phyloP scores from a whole-genome alignment of 176 grass and related monocot species.

The Themeda triandra region DNA sequence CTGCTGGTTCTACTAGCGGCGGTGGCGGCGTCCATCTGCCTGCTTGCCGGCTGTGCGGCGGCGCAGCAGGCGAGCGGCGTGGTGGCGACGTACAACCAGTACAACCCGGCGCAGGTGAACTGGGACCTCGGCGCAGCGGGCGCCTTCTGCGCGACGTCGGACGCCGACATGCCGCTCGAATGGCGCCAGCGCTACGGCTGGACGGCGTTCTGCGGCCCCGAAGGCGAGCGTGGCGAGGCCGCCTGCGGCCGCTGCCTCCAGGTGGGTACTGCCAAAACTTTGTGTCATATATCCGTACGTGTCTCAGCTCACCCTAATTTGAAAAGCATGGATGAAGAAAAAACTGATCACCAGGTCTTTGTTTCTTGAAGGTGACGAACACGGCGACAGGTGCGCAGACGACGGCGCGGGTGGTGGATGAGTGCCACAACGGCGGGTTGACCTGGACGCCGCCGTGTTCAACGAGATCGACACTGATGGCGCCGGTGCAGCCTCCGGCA shows the following conservation, averaged over 20 bases:
- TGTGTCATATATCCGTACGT: too few relatives aligned
- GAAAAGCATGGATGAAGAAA: too few relatives aligned
- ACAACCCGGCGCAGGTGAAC: not conserved
- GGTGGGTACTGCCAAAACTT: too few relatives aligned
- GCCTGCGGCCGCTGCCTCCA: not conserved
- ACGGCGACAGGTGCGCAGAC: not conserved
- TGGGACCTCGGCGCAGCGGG: not conserved
- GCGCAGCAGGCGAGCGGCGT: not conserved
- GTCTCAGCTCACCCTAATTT: too few relatives aligned
- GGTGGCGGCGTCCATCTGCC: not conserved
- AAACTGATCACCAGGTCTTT: too few relatives aligned
- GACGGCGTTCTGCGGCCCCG: slow-evolving; percentile 50
- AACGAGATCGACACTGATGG: not conserved
- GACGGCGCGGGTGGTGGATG: not conserved
- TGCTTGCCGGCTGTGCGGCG: not conserved
- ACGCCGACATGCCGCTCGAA: slow-evolving; percentile 44
- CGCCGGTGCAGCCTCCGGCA: not conserved
- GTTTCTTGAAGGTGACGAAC: not conserved
- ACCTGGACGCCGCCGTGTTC: not conserved
- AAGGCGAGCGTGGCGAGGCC: slow-evolving; percentile 30
- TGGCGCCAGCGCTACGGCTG: slow-evolving; percentile 31
- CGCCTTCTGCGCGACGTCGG: slow-evolving; percentile 65
- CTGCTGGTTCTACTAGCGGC: not conserved
- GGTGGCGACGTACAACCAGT: not conserved
- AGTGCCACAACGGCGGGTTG: not conserved